Conservation (phyloP, 805 yeast genomes). For the Priceomyces fermenticarens region DNA sequence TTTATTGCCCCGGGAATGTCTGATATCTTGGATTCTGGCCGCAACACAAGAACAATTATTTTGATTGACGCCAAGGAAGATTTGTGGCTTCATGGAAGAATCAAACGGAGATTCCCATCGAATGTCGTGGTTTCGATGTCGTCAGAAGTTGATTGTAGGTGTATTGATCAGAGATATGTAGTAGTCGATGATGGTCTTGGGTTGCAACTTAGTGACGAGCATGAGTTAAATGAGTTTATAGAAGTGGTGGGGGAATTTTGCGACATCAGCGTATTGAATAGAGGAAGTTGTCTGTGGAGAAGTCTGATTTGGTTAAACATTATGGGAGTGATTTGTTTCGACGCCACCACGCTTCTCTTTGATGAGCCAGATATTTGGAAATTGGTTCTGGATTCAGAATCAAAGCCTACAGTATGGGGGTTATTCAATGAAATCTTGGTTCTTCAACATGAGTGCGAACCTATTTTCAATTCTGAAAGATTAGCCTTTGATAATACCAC, state of each 20-base stretch:
- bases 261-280: too few relatives aligned
- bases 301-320: slow-evolving; percentile 11
- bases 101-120: slow-evolving; percentile 6
- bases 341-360: slow-evolving; percentile 14
- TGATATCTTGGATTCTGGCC: background rate
- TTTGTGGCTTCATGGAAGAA: slow-evolving; percentile 12
- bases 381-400: slow-evolving; percentile 6
- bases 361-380: slow-evolving; percentile 14
- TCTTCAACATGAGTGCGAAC: slow-evolving; percentile 4
- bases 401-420: slow-evolving; percentile 13
- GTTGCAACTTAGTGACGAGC: too few relatives aligned
- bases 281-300: too few relatives aligned
- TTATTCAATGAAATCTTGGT: slow-evolving; percentile 11
- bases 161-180: slow-evolving; percentile 4
- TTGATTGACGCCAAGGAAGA: slow-evolving; percentile 12
- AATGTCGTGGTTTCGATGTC: slow-evolving; percentile 10
- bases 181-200: slow-evolving; percentile 3
- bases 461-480: slow-evolving; percentile 7
- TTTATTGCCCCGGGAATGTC: slow-evolving; percentile 8
- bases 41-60: slow-evolving; percentile 5
- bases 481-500: background rate
- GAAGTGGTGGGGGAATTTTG: too few relatives aligned
- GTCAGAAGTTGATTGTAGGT: slow-evolving; percentile 14
- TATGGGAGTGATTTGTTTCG: slow-evolving; percentile 11
- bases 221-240: too few relatives aligned